Percentiles rank a stretch among this genome's conserved stretches.
phyloP scores from a whole-genome alignment of 108 stramenopile genomes.

The Fragilaria crotonensis region DNA sequence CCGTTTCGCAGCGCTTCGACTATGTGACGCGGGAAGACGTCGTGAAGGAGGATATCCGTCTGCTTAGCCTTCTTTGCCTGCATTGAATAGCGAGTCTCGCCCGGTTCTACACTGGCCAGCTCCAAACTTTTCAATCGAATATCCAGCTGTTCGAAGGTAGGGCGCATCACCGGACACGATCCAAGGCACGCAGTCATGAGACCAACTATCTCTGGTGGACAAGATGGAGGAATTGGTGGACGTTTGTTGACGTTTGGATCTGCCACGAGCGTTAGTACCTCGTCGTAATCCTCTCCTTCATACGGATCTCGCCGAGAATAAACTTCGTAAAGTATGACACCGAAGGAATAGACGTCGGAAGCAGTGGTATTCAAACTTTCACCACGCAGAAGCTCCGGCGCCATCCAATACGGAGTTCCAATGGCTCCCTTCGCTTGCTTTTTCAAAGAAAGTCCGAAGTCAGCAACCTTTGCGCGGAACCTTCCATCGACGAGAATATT shows the following conservation, averaged over 20 bases:
- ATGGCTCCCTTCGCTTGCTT: constrained; percentile 27
- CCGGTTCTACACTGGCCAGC: background rate
- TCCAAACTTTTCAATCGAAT: constrained; percentile 7
- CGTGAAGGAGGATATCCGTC: constrained; percentile 1
- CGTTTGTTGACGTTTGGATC: constrained; percentile 18
- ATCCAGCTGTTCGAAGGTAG: constrained; percentile 22
- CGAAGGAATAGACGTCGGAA: constrained; percentile 55
- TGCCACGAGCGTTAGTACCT: constrained; percentile 16
- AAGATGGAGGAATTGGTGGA: constrained; percentile 15
- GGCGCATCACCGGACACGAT: constrained; percentile 13
- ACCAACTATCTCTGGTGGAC: constrained; percentile 10
- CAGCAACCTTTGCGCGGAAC: constrained; percentile 53
- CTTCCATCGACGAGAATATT: constrained; percentile 52
- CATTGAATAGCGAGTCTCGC: background rate
- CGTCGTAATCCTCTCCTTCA: constrained; percentile 19
- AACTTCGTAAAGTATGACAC: constrained; percentile 46
- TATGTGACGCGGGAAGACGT: constrained; percentile 47
- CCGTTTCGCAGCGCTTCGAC: constrained; percentile 39
- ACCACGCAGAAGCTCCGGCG: constrained; percentile 70
- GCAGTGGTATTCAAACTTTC: constrained; percentile 32
- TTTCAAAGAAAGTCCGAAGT: constrained; percentile 44
- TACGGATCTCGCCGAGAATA: constrained; percentile 49
- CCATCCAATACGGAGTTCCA: constrained; percentile 98
- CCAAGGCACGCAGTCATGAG: constrained; percentile 18
- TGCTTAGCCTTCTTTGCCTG: no score